Evolutionary conservation across 2,329 filamentous ascomycete genomes (phyloP).

Genomic region (Penicillium capsulatum): DNA sequence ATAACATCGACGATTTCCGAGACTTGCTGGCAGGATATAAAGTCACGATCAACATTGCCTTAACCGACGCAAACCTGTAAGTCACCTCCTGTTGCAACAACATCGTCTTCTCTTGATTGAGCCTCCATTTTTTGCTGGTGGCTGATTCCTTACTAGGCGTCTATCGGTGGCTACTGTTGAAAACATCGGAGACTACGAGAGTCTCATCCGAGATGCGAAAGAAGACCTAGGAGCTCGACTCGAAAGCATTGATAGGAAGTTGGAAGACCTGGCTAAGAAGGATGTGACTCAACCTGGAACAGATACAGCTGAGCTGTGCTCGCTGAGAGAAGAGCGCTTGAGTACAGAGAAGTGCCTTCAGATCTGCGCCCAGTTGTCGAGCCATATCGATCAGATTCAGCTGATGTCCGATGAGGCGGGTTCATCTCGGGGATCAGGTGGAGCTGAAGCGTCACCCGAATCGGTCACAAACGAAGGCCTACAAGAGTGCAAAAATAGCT

Average conservation of each 20-base stretch:
- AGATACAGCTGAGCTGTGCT: constrained; percentile 20
- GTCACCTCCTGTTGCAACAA: constrained; percentile 14
- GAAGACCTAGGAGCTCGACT: constrained; percentile 28
- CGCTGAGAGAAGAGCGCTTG: constrained; percentile 26
- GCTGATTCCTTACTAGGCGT: constrained; percentile 23
- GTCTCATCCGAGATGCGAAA: constrained; percentile 24
- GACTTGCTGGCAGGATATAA: constrained; percentile 43
- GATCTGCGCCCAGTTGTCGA: constrained; percentile 28
- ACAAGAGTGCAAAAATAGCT: constrained; percentile 35
- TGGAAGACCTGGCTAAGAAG: constrained; percentile 19
- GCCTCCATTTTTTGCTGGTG: neutral
- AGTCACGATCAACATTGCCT: constrained; percentile 41
- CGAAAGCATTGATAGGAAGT: constrained; percentile 27
- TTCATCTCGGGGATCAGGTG: constrained; percentile 14
- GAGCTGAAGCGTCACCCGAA: constrained; percentile 21
- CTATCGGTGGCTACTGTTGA: constrained; percentile 31
- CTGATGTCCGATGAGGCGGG: constrained; percentile 8
- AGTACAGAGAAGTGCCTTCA: constrained; percentile 32
- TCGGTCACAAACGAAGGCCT: constrained; percentile 31
- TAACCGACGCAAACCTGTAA: constrained; percentile 42
- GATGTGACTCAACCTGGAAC: constrained; percentile 7
- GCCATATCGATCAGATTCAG: constrained; percentile 30
- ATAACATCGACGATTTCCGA: constrained; percentile 43
- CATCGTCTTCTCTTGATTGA: neutral
- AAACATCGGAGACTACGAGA: constrained; percentile 22